These are phyloP conservation scores for Knoxdaviesia proteae DNA, from an alignment of 2,329 filamentous ascomycete genomes.

Conservation along the genomic window DNA sequence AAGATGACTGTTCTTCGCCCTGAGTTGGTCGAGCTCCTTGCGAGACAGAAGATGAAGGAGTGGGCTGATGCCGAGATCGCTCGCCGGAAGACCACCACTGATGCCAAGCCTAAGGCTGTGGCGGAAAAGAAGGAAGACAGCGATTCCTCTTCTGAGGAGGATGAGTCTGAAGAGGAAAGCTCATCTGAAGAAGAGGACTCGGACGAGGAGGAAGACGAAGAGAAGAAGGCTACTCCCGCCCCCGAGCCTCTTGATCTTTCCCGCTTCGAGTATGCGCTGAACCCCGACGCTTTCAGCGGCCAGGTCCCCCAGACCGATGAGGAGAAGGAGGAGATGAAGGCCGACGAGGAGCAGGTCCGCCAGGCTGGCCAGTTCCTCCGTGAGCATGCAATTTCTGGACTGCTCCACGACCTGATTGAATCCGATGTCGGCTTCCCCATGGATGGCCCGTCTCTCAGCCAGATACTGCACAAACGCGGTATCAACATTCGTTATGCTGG, in stretches of 20 bases:
- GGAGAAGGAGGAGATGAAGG: slow-evolving; percentile 64
- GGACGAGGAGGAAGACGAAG: slow-evolving; percentile 11
- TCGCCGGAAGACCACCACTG: slow-evolving; percentile 26
- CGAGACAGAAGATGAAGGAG: slow-evolving; percentile 68
- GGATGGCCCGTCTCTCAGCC: slow-evolving; percentile 83
- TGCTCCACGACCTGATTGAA: slow-evolving; percentile 72
- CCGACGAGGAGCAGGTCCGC: slow-evolving; percentile 77
- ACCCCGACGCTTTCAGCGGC: slow-evolving; percentile 89
- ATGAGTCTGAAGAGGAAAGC: slow-evolving; percentile 2
- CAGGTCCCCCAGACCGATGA: slow-evolving; percentile 76
- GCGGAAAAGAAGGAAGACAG: slow-evolving; percentile 8
- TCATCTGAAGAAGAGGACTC: slow-evolving; percentile 1
- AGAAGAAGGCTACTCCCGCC: slow-evolving; percentile 13
- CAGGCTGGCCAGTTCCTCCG: slow-evolving; percentile 63
- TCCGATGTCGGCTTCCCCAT: slow-evolving; percentile 94
- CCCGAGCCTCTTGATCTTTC: slow-evolving; percentile 60
- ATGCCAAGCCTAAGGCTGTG: slow-evolving; percentile 9
- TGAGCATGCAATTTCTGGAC: slow-evolving; percentile 58
- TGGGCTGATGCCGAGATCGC: slow-evolving; percentile 68
- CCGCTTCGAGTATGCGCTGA: slow-evolving; percentile 70
- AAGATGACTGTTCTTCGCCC: slow-evolving; percentile 86
- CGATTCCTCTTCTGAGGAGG: slow-evolving; percentile 7
- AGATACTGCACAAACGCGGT: slow-evolving; percentile 83
- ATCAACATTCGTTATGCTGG: slow-evolving; percentile 96
- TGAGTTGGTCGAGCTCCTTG: slow-evolving; percentile 74